Evolutionary conservation across 305 asterid genomes (phyloP), one percentile per base, ranked within the genome.

Genomic region (Fraxinus nigra): DNA sequence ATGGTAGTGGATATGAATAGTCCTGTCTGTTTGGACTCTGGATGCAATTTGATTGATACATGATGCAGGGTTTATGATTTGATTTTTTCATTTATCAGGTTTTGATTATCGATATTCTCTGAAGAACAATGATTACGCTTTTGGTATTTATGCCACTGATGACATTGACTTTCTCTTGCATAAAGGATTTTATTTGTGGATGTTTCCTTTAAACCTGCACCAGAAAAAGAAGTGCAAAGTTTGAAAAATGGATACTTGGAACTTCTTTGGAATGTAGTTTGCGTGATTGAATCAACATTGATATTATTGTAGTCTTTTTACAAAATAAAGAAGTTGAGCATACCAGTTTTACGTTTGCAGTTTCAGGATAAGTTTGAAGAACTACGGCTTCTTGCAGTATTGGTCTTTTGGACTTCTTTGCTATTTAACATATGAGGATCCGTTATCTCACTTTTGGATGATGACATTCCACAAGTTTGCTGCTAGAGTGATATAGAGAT

Each of bases 401-500:
- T 28, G 61, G 63, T 33, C 43, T 38, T 80, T 34, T 63, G 40
- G 77, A 84, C 73, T 74, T 70, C 48, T 78, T 61, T 70, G 32
- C 16, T 78, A 34, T 61, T 76, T 75, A 69, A 76, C 79, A 30
- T 48, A 48, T 76, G 83, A 81, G 79, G 89, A 77, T 32, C 75
- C 43, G 35, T 73, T 38, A 63, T 72, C 78, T 85, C 79, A 63
- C 11, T 9, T 46, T 40, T 51, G 79, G 78, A 65, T 84, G 63
- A 88, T 88, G 94, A 84, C 80, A 88, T 85, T 76, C 83, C 78
- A 63, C 85, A 78, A 80, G 46, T 78, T 75, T 83, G 76, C 84
- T 22, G 37, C 84, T 83, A 78, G 81, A 82, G 85, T 81, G 85
- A 87, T 83, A 75, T 48, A 89, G 92, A 88, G 89, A 96, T 96